Percentiles rank a stretch among this genome's conserved stretches.
Conservation (phyloP, 2,329 filamentous ascomycete species). For the Ophiocordyceps camponoti-saundersi region DNA sequence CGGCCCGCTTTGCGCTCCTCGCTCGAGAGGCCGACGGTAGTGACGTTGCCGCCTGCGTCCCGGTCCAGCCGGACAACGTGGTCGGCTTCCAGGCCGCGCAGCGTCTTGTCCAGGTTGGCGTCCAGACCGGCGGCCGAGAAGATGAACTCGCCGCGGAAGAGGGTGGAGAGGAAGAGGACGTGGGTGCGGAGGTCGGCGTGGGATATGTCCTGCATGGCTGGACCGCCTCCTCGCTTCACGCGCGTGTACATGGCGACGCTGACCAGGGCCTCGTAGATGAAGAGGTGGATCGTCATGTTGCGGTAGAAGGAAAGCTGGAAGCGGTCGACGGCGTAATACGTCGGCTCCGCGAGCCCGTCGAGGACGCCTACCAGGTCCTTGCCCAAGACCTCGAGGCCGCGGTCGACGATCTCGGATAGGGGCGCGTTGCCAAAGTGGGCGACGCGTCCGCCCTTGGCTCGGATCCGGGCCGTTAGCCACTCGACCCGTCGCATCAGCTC, state of each 20-base stretch:
- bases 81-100: conserved; percentile 62
- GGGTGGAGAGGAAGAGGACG: conserved; percentile 75
- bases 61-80: conserved; percentile 54
- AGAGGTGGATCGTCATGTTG: conserved; percentile 98
- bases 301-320: conserved; percentile 98
- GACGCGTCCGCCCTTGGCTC: conserved; percentile 75
- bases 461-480: conserved; percentile 72
- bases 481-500: conserved; percentile 77
- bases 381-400: conserved; percentile 81
- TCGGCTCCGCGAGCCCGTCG: conserved; percentile 69
- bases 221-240: conserved; percentile 82
- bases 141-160: conserved; percentile 95
- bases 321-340: conserved; percentile 84
- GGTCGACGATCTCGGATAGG: conserved; percentile 68
- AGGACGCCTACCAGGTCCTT: conserved; percentile 73
- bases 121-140: conserved; percentile 76
- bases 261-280: conserved; percentile 83
- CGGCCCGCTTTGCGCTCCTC: conserved; percentile 61
- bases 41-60: conserved; percentile 36
- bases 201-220: conserved; percentile 59
- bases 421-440: conserved; percentile 78
- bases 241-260: conserved; percentile 79
- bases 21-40: conserved; percentile 55
- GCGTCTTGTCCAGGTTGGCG: conserved; percentile 64
- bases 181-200: conserved; percentile 61